Evolutionary conservation across 2,329 filamentous ascomycete species (phyloP), one percentile per base, ranked within the genome.

Genomic region (Aschersonia sp.): DNA sequence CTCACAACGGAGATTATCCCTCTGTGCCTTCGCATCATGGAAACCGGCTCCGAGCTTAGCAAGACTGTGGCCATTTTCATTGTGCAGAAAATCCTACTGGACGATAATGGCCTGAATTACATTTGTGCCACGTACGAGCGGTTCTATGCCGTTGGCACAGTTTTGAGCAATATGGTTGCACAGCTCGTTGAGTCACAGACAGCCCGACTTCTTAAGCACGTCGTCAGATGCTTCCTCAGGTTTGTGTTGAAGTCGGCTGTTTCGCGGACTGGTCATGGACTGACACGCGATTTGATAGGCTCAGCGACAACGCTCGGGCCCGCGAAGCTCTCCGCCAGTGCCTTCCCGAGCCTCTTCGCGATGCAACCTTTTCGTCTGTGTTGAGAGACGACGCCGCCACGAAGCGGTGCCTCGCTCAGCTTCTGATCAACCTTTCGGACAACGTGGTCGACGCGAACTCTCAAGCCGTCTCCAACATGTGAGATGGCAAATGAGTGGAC

Each of bases 1-100:
- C 75, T 98, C 45, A 97, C 92, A 1, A 98, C 92, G 32, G 92
- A 98, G 68, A 98, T 98, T 56, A 98, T 98, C 49, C 92, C 92
- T 8, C 78, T 98, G 10, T 98, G 92, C 65, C 81, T 98, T 43
- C 83, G 92, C 51, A 98, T 98, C 60, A 98, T 98, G 92, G 92
- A 98, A 71, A 98, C 92, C 0, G 92, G 92, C 45, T 95, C 89
- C 1, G 92, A 98, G 67, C 76, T 98, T 51, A 95, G 88, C 73
- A 98, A 98, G 73, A 98, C 92, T 0, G 92, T 98, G 11, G 92
- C 92, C 49, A 98, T 98, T 58, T 98, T 98, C 71, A 98, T 98
- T 58, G 92, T 98, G 14, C 92, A 98, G 67, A 98, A 98, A 74
- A 98, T 98, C 30, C 70, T 98, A 46, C 77, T 98, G 3, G 92